Evolutionary conservation across 495 filamentous ascomycete species (phyloP).

Genomic region (Neurospora tetrasperma): DNA sequence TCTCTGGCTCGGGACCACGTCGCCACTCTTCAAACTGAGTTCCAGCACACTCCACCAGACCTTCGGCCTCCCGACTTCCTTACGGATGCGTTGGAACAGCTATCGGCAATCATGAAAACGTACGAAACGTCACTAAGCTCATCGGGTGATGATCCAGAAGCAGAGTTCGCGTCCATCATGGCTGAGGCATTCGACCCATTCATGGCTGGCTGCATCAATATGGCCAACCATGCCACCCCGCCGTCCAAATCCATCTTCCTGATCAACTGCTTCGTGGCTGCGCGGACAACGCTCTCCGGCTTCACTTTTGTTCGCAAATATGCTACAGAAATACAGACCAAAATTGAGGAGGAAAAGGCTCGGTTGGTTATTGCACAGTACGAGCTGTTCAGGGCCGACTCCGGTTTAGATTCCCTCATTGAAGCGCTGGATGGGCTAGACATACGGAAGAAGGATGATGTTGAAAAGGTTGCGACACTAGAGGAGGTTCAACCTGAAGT

Average conservation of each 20-base stretch:
- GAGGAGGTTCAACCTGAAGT: slow-evolving; percentile 51
- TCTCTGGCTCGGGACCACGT: slow-evolving; percentile 68
- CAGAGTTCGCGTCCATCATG: slow-evolving; percentile 70
- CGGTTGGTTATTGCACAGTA: slow-evolving; percentile 51
- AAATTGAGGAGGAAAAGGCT: slow-evolving; percentile 29
- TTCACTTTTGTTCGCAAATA: slow-evolving; percentile 46
- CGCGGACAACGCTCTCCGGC: slow-evolving; percentile 36
- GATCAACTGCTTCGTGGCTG: slow-evolving; percentile 67
- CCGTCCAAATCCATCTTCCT: slow-evolving; percentile 63
- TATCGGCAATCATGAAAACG: slow-evolving; percentile 66
- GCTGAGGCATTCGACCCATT: slow-evolving; percentile 80
- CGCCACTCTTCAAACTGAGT: slow-evolving; percentile 58
- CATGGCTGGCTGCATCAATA: slow-evolving; percentile 58
- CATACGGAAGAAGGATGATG: slow-evolving; percentile 25
- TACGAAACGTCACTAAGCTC: slow-evolving; percentile 69
- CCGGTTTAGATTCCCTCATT: slow-evolving; percentile 63
- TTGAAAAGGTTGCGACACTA: slow-evolving; percentile 27
- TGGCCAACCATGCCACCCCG: slow-evolving; percentile 49
- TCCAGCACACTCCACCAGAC: slow-evolving; percentile 54
- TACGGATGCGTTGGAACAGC: slow-evolving; percentile 62
- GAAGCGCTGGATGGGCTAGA: slow-evolving; percentile 38
- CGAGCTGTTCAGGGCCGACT: slow-evolving; percentile 58
- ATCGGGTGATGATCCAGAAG: slow-evolving; percentile 38
- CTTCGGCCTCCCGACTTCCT: slow-evolving; percentile 78
- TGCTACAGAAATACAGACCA: slow-evolving; percentile 34